Conservation (phyloP, 352 stramenopile genomes). For the Pythium vanterpoolii region DNA sequence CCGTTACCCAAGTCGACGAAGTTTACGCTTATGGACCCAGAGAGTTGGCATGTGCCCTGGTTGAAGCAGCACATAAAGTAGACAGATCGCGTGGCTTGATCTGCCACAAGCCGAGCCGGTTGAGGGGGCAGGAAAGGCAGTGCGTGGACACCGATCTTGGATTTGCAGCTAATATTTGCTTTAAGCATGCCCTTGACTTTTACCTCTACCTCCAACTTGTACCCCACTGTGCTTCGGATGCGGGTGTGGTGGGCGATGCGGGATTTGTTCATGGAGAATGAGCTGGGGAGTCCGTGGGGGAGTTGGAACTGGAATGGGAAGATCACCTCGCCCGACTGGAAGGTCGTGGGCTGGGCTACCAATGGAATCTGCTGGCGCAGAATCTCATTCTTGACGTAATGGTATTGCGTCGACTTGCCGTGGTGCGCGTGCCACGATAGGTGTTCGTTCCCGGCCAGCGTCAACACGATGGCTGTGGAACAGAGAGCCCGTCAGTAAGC, state of each 20-base stretch:
- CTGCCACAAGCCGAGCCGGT: not conserved
- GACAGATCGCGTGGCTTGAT: not conserved
- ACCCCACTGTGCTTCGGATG: slow-evolving; percentile 4
- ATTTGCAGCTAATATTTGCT: slow-evolving; percentile 2
- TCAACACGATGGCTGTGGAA: slow-evolving; percentile 4
- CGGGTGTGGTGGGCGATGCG: not conserved
- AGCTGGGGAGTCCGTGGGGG: not conserved
- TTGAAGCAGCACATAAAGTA: slow-evolving; percentile 23
- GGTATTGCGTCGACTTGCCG: slow-evolving; percentile 11
- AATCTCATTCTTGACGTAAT: slow-evolving; percentile 8
- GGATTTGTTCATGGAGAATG: not conserved
- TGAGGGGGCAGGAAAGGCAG: not conserved
- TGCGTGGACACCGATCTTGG: slow-evolving; percentile 9
- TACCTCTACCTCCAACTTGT: slow-evolving; percentile 10
- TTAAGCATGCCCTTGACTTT: slow-evolving; percentile 12
- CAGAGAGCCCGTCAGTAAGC: too few relatives aligned
- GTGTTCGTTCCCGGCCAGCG: slow-evolving; percentile 8
- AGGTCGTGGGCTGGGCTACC: not conserved
- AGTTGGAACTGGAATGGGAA: slow-evolving; percentile 20
- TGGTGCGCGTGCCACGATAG: slow-evolving; percentile 5
- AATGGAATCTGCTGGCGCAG: slow-evolving; percentile 7
- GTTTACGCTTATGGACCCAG: slow-evolving; percentile 1
- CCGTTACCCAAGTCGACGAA: slow-evolving; percentile 3
- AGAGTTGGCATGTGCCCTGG: slow-evolving; percentile 4
- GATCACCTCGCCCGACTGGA: slow-evolving; percentile 7